These are phyloP conservation scores for Papiliotrema flavescens DNA, from an alignment of 1,284 basidiomycete genomes.

Conservation along the genomic window DNA sequence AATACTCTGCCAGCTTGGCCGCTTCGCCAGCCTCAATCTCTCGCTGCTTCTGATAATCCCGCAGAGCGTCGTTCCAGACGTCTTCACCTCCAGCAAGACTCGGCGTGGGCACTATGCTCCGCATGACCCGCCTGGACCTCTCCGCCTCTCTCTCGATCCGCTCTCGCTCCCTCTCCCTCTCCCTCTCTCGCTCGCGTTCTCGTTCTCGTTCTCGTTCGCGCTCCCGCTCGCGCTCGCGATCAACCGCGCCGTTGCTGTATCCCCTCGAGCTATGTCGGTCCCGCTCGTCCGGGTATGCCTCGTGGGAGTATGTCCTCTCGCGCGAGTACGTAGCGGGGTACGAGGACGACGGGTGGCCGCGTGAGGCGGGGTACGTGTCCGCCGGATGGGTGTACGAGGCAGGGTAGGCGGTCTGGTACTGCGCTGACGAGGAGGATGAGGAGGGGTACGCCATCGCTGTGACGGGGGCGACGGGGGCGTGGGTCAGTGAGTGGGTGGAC, in stretches of 20 bases:
- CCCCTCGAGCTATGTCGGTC: background rate
- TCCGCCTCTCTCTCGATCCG: background rate
- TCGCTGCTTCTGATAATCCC: constrained; percentile 35
- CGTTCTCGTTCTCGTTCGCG: too few species aligned
- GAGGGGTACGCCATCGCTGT: constrained; percentile 1
- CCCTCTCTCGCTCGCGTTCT: too few species aligned
- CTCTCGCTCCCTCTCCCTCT: too few species aligned
- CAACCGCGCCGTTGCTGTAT: background rate
- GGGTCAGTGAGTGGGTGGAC: constrained; percentile 3
- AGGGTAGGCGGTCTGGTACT: background rate
- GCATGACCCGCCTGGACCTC: background rate
- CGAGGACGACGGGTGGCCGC: background rate
- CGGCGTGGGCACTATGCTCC: background rate
- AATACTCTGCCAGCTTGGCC: background rate
- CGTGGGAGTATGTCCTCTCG: background rate
- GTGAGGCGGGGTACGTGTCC: background rate
- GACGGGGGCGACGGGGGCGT: background rate
- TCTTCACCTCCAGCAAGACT: constrained; percentile 28
- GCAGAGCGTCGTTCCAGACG: constrained; percentile 37
- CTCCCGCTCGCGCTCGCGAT: too few species aligned
- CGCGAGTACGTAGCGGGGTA: too few species aligned
- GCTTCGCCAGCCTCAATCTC: constrained; percentile 35
- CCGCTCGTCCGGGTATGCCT: background rate
- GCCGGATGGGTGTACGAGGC: background rate
- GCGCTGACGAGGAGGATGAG: background rate